Percentiles rank a stretch among this genome's conserved stretches.
phyloP scores from a whole-genome alignment of 768 basidiomycete species.

The Kwoniella mangroviensis region DNA sequence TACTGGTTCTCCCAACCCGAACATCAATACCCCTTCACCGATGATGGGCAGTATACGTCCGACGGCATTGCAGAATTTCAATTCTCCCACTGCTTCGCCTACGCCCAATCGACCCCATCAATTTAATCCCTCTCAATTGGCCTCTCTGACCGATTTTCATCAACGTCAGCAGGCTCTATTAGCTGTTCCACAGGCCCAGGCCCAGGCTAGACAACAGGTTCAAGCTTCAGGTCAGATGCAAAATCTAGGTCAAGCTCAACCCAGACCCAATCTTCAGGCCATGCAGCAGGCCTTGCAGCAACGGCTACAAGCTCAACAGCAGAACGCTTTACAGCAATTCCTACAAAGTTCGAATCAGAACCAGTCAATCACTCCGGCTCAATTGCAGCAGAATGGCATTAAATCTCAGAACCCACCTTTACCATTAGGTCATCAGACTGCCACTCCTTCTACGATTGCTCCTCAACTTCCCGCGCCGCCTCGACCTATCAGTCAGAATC shows the following conservation, averaged over 20 bases:
- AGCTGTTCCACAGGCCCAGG: slow-evolving; percentile 6
- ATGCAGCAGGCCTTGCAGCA: slow-evolving; percentile 13
- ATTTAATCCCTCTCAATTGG: slow-evolving; percentile 30
- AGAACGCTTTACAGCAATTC: slow-evolving; percentile 20
- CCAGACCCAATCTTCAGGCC: not conserved
- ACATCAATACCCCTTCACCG: slow-evolving; percentile 8
- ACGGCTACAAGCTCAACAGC: slow-evolving; percentile 17
- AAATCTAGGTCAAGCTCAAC: slow-evolving; percentile 14
- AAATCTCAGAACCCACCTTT: slow-evolving; percentile 1
- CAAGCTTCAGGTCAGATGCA: slow-evolving; percentile 5
- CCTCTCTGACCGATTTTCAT: slow-evolving; percentile 32
- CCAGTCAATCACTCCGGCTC: slow-evolving; percentile 6
- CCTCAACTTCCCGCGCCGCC: not conserved
- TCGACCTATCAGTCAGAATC: slow-evolving; percentile 11
- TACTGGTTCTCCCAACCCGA: slow-evolving; percentile 12
- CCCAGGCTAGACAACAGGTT: slow-evolving; percentile 6
- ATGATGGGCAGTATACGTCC: slow-evolving; percentile 23
- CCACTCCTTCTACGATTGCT: not conserved
- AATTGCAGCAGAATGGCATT: slow-evolving; percentile 2
- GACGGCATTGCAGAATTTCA: slow-evolving; percentile 4
- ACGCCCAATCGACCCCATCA: slow-evolving; percentile 16
- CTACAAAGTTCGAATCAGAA: slow-evolving; percentile 9
- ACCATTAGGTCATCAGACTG: slow-evolving; percentile 3
- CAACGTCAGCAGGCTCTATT: slow-evolving; percentile 27
- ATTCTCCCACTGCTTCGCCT: slow-evolving; percentile 15